These are phyloP conservation scores for Ceratocystiopsis sp. DNA, from an alignment of 2,329 filamentous ascomycete species.

Conservation along the genomic window DNA sequence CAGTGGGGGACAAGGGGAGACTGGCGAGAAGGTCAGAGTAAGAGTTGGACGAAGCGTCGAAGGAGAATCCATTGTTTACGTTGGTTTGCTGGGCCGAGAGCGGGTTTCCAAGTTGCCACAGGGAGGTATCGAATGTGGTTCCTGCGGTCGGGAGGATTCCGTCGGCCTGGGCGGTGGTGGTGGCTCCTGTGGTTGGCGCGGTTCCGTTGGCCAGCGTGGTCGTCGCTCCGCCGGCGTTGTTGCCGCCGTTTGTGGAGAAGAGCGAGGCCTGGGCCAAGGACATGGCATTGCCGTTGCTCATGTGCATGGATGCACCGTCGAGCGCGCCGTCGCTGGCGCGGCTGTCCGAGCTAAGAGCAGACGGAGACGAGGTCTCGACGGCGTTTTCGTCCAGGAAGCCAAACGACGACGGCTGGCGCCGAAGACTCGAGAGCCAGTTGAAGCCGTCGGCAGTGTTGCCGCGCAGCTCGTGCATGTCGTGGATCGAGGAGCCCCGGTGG, in stretches of 20 bases:
- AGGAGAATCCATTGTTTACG: constrained; percentile 41
- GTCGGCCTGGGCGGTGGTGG: too few species aligned
- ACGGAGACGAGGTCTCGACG: constrained; percentile 85
- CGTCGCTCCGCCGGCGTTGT: too few species aligned
- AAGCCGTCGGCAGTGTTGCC: constrained; percentile 37
- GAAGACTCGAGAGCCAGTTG: constrained; percentile 49
- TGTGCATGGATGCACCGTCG: constrained; percentile 59
- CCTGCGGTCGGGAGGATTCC: constrained; percentile 20
- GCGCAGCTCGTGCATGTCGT: constrained; percentile 22
- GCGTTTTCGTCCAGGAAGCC: constrained; percentile 48
- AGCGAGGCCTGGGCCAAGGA: too few species aligned
- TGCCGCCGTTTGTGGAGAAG: not conserved
- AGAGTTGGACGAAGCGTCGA: constrained; percentile 57
- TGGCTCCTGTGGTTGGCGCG: too few species aligned
- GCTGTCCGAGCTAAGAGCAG: constrained; percentile 85
- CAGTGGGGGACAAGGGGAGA: constrained; percentile 62
- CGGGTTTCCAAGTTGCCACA: constrained; percentile 50
- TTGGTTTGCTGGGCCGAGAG: constrained; percentile 25
- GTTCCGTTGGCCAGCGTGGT: too few species aligned
- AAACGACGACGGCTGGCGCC: too few species aligned
- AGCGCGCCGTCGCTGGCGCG: constrained; percentile 84
- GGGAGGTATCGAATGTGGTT: constrained; percentile 18
- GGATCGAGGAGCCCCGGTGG: constrained; percentile 15
- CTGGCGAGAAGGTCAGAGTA: constrained; percentile 63
- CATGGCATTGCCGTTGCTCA: not conserved